Evolutionary conservation across 2,329 filamentous ascomycete species (phyloP).

Genomic region (Hypoxylon sp.): DNA sequence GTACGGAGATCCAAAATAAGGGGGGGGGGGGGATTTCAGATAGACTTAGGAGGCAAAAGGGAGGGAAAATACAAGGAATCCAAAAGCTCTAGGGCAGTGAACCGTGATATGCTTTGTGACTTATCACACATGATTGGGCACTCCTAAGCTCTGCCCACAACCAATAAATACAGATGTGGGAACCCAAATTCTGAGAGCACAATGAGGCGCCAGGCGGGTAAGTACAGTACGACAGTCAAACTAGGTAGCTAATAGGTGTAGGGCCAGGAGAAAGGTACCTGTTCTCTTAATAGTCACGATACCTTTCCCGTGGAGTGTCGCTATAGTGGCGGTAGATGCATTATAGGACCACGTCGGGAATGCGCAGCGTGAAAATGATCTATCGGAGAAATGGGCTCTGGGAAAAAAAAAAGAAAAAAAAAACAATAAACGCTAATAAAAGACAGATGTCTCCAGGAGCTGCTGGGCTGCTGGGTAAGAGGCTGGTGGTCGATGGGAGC

Average conservation of each 20-base stretch:
- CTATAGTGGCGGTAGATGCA: constrained; percentile 45
- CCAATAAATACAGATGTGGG: constrained; percentile 52
- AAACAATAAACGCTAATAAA: constrained; percentile 37
- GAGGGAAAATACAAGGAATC: constrained; percentile 38
- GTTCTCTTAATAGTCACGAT: constrained; percentile 51
- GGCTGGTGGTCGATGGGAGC: constrained; percentile 37
- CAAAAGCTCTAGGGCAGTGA: constrained; percentile 49
- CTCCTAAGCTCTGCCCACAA: constrained; percentile 44
- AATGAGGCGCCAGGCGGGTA: constrained; percentile 45
- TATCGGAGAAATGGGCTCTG: constrained; percentile 43
- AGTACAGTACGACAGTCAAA: constrained; percentile 53
- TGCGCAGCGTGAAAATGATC: constrained; percentile 44
- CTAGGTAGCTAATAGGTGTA: constrained; percentile 49
- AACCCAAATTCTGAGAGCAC: constrained; percentile 41
- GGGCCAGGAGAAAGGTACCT: constrained; percentile 47
- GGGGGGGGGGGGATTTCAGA: constrained; percentile 37
- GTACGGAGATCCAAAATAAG: constrained; percentile 29
- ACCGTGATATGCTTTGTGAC: constrained; percentile 53
- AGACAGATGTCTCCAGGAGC: constrained; percentile 40
- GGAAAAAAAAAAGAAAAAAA: constrained; percentile 40
- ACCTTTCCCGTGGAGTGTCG: constrained; percentile 45
- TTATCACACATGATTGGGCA: constrained; percentile 56
- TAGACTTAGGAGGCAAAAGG: constrained; percentile 45
- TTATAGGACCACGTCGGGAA: constrained; percentile 50
- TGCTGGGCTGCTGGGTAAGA: constrained; percentile 39